Conservation (phyloP, 805 yeast genomes). For the Saturnispora diversa region DNA sequence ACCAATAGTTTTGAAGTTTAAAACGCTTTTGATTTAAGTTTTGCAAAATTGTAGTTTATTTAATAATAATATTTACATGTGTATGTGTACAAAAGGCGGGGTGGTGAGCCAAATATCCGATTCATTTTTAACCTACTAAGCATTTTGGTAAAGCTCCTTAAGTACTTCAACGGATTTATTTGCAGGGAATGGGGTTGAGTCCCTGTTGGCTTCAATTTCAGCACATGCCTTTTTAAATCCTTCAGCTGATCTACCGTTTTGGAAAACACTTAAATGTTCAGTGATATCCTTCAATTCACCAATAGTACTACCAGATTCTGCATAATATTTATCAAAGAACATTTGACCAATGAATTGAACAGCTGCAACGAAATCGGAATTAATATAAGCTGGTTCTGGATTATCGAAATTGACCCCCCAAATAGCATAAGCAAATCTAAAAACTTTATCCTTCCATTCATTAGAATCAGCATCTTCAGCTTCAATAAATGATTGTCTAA, state of each 20-base stretch:
- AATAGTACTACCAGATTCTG: constrained; percentile 29
- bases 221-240: constrained; percentile 30
- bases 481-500: constrained; percentile 48
- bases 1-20: constrained; percentile 7
- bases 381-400: constrained; percentile 50
- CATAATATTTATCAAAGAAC: constrained; percentile 47
- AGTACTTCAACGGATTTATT: constrained; percentile 8
- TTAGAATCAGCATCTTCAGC: constrained; percentile 46
- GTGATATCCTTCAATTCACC: constrained; percentile 35
- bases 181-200: constrained; percentile 10
- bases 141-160: constrained; percentile 5
- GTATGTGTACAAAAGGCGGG: background rate
- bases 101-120: too few species aligned
- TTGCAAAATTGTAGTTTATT: background rate
- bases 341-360: constrained; percentile 60
- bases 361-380: constrained; percentile 56
- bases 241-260: constrained; percentile 30
- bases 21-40: background rate
- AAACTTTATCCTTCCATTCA: constrained; percentile 59
- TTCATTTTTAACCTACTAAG: background rate
- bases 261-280: constrained; percentile 31
- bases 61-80: constrained; percentile 7
- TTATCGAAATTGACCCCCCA: constrained; percentile 76
- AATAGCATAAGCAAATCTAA: constrained; percentile 71
- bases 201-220: constrained; percentile 31